Base-by-base conservation (phyloP, 2,329 filamentous ascomycete species). In the Fusarium fujikuroi region DNA sequence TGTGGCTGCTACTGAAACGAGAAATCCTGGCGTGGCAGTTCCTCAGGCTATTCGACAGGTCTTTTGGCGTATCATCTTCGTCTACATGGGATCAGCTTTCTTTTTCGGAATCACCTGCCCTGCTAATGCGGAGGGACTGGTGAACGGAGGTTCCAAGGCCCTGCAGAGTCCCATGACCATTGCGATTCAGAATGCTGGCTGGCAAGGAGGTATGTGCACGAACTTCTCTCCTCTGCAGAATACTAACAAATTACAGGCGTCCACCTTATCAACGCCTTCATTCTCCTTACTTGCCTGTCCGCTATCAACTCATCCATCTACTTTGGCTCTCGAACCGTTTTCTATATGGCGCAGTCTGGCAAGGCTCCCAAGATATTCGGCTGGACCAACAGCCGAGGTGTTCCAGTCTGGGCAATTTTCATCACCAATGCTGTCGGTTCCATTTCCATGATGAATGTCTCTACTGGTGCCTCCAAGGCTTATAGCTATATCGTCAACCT, bases 301-400 rank as follows among this genome's bases (percentile, higher is more conserved):
- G 92, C 92, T 23, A 88, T 92, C 74, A 95, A 95, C 81, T 91
- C 89, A 59, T 92, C 91, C 14, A 92, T 95, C 69, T 95, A 95
- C 80, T 93, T 95, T 73, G 90, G 90, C 49, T 93, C 91, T 7
- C 89, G 93, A 28, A 95, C 92, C 0, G 82, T 95, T 3, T 83
- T 95, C 1, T 94, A 90, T 83, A 93, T 95, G 90, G 92, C 92
- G 0, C 91, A 93, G 75, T 90, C 90, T 49, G 86, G 89, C 52
- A 93, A 93, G 80, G 93, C 93, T 0, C 93, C 93, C 0, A 83
- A 81, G 25, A 87, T 95, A 75, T 84, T 95, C 4, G 91, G 91
- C 46, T 89, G 88, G 80, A 93, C 92, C 5, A 90, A 92, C 79
- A 84, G 83, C 30, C 86, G 89, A 19, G 93, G 93, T 32, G 87